These are phyloP conservation scores for Eleusine coracana DNA, from an alignment of 176 grass and related monocot genomes.

Conservation along the genomic window DNA sequence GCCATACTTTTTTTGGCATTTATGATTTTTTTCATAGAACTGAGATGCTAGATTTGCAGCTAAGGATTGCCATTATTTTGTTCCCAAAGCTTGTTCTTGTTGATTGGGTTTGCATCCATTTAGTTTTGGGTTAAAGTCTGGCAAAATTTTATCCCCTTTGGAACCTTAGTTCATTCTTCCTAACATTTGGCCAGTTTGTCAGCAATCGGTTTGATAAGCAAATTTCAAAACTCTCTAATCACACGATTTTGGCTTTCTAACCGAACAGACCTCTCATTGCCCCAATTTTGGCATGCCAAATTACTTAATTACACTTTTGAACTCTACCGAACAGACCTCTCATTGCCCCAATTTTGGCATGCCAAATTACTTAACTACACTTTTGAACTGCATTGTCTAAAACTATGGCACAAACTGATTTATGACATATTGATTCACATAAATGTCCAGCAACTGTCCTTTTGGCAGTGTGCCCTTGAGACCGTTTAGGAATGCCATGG, in stretches of 20 bases:
- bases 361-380: not conserved
- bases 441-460: not conserved
- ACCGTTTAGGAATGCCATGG: not conserved
- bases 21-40: not conserved
- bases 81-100: not conserved
- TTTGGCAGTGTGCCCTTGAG: not conserved
- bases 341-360: not conserved
- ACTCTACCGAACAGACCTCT: not conserved
- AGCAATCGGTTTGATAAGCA: not conserved
- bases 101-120: not conserved
- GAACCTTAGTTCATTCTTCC: not conserved
- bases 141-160: not conserved
- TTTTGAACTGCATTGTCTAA: constrained; percentile 3
- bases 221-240: not conserved
- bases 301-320: not conserved
- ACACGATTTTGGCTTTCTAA: not conserved
- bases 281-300: constrained; percentile 7
- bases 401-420: not conserved
- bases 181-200: not conserved
- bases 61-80: not conserved
- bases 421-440: not conserved
- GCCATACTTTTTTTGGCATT: not conserved
- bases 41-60: not conserved
- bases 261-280: not conserved
- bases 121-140: not conserved